Percentiles rank a stretch among this genome's conserved stretches.
Evolutionary conservation across 2,329 filamentous ascomycete genomes (phyloP).

Genomic region (Zymoseptoria pseudotritici): DNA sequence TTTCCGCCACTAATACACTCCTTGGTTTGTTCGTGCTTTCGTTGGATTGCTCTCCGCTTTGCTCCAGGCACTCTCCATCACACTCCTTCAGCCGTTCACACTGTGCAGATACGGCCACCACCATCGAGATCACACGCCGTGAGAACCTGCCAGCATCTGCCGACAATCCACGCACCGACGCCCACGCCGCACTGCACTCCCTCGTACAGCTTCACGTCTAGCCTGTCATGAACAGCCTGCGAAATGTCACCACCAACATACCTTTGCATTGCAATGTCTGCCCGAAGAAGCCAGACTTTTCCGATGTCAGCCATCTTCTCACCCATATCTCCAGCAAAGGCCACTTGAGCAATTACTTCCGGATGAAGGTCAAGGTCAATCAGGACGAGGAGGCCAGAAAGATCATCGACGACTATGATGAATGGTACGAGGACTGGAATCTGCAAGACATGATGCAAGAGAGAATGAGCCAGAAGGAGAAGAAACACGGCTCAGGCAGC

Average conservation of each 20-base stretch:
- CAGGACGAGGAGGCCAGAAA: constrained; percentile 50
- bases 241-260: constrained; percentile 41
- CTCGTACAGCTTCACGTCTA: constrained; percentile 3
- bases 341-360: constrained; percentile 80
- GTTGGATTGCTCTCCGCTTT: background rate
- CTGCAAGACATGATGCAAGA: constrained; percentile 70
- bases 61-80: background rate
- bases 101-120: background rate
- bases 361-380: constrained; percentile 64
- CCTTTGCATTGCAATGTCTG: constrained; percentile 78
- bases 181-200: constrained; percentile 7
- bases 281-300: constrained; percentile 70
- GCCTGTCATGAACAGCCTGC: constrained; percentile 22
- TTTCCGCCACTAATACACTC: background rate
- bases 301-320: constrained; percentile 82
- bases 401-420: constrained; percentile 60
- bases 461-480: constrained; percentile 68
- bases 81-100: background rate
- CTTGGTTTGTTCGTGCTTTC: background rate
- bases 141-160: background rate
- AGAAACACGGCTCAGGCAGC: constrained; percentile 33
- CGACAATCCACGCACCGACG: background rate
- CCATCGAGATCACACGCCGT: background rate
- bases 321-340: constrained; percentile 90
- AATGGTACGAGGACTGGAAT: constrained; percentile 67